Base-by-base conservation (phyloP, 768 basidiomycete species). In the Collybiopsis confluens region DNA sequence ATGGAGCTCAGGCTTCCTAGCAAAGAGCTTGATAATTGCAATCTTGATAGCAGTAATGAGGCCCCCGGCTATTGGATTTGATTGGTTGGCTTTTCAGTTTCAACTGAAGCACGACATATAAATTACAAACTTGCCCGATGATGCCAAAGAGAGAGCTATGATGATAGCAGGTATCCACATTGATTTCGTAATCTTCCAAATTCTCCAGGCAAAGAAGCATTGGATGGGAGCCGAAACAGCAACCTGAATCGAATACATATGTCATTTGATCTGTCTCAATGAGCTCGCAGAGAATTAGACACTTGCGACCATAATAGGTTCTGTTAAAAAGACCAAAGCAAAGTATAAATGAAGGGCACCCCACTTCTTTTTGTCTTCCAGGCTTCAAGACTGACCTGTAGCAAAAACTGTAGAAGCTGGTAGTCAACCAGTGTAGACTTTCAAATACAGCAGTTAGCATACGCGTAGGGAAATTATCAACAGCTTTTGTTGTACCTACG, bases 301-400 rank as follows among this genome's bases (percentile, higher is more conserved):
- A 40, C 69, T 49, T 56, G 68, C 65, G 54, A 67, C 68, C 10
- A 63, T 58, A 36, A 66, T 59, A 30, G 73, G 73, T 54, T 70
- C 71, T 72, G 36, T 54, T 41, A 40, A 49, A 56, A 52, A 55
- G n/a, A 11, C n/a, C n/a, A 20, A 51, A 56, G 35, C 52, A 63
- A 62, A 61, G 11, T 56, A 59, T 8, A 61, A 61, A 56, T 27
- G 28, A 20, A 38, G n/a, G 24, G 13, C 4, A 6, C 11, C 26
- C n/a, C n/a, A n/a, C n/a, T n/a, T 18, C 7, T 15, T 15, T 23
- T n/a, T n/a, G n/a, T 20, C 15, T 7, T 30, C n/a, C n/a, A 20
- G 13, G 4, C 7, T 13, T 3, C 18, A 7, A 33, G 4, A 49
- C 60, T 47, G 46, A 66, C 67, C 61, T 1, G 64, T 57, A 18